These are phyloP conservation scores for Phytophthora lateralis DNA, from an alignment of 352 stramenopile genomes.

Conservation along the genomic window DNA sequence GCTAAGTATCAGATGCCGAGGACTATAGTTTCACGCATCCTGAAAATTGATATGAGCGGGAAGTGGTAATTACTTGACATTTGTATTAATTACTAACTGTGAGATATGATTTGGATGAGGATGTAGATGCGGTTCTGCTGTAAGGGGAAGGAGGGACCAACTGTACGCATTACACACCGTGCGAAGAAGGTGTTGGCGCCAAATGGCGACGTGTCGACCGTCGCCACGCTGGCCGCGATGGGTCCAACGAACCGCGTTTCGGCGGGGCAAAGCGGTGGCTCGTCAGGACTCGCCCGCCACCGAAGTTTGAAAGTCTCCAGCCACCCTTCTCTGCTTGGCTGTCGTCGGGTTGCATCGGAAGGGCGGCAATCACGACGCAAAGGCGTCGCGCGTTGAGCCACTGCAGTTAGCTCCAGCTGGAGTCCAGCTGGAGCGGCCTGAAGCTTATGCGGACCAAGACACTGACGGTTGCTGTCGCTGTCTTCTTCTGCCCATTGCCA, in stretches of 20 bases:
- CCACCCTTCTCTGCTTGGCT: conserved; percentile 18
- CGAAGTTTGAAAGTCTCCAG: conserved; percentile 19
- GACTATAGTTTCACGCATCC: not conserved
- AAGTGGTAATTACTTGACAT: not conserved
- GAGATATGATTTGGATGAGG: not conserved
- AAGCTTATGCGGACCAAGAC: not conserved
- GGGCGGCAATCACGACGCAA: conserved; percentile 7
- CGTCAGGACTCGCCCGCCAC: conserved; percentile 6
- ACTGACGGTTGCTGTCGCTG: not conserved
- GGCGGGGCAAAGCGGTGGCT: conserved; percentile 2
- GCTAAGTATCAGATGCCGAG: conserved; percentile 1
- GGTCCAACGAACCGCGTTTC: conserved; percentile 17
- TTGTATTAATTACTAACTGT: not conserved
- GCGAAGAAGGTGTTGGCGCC: conserved; percentile 5
- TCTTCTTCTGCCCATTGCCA: not conserved
- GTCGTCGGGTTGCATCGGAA: conserved; percentile 24
- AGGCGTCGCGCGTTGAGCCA: conserved; percentile 10
- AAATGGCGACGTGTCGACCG: conserved; percentile 14
- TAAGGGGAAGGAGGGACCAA: not conserved
- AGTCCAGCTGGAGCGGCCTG: too few species aligned
- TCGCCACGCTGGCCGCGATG: conserved; percentile 16
- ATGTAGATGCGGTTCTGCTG: not conserved
- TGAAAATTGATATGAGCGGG: not conserved
- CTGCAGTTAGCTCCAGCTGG: conserved; percentile 3
- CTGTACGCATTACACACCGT: conserved; percentile 1